Percentiles rank a stretch among this genome's conserved stretches.
Conservation (phyloP, 23 red algal species). For the Gracilaria vermiculophylla region DNA sequence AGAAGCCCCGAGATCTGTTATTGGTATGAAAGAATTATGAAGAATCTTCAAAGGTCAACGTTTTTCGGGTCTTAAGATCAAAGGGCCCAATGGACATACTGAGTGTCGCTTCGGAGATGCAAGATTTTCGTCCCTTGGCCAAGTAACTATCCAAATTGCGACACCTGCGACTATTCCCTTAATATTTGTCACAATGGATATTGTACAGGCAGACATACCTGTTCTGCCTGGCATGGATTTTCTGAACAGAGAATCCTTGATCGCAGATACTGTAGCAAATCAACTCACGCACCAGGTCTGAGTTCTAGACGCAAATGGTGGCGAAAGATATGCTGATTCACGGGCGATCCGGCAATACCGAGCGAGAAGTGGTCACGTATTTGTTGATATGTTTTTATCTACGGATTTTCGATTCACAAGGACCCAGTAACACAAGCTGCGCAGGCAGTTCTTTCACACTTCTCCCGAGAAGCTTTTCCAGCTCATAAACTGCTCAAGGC, state of each 20-base stretch:
- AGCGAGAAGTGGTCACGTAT: conserved; percentile 26
- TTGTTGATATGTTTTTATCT: background rate
- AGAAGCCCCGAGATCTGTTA: conserved; percentile 19
- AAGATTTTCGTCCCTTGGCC: conserved; percentile 1
- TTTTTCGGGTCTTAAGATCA: background rate
- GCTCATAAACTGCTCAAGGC: conserved; percentile 2
- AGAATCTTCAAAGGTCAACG: background rate
- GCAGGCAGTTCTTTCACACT: background rate
- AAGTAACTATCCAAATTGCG: background rate
- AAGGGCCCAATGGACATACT: background rate
- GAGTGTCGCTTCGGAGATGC: conserved; percentile 21
- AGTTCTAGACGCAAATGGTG: background rate
- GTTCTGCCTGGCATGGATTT: conserved; percentile 48
- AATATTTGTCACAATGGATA: background rate
- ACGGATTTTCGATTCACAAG: background rate
- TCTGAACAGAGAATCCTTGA: conserved; percentile 13
- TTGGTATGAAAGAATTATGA: conserved; percentile 25
- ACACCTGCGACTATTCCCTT: background rate
- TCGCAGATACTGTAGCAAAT: conserved; percentile 45
- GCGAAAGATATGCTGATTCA: background rate
- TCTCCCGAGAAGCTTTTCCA: conserved; percentile 10
- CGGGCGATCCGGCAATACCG: background rate
- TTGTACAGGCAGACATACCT: conserved; percentile 13
- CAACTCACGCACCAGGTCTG: background rate
- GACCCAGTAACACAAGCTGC: conserved; percentile 12